phyloP scores from a whole-genome alignment of 495 filamentous ascomycete species.

The Bryoglossum gracile region DNA sequence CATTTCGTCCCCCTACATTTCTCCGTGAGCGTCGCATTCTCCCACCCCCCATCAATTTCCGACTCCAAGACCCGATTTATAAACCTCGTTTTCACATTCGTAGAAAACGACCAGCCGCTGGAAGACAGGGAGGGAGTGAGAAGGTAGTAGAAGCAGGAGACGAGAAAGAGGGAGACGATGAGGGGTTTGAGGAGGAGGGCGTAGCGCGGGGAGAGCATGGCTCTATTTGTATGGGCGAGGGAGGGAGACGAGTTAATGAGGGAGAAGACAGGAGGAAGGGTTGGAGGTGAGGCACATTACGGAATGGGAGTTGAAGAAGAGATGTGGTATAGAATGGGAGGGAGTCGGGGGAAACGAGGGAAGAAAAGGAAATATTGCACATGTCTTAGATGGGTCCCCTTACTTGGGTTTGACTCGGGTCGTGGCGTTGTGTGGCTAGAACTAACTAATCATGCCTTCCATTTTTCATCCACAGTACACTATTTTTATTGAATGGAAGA shows the following conservation, averaged over 20 bases:
- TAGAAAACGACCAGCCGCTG: background rate
- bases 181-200: background rate
- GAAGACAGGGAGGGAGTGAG: background rate
- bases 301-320: too few relatives aligned
- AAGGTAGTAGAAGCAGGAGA: background rate
- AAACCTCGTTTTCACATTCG: constrained; percentile 25
- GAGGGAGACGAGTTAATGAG: background rate
- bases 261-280: too few relatives aligned
- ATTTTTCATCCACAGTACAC: too few relatives aligned
- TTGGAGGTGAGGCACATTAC: too few relatives aligned
- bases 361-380: too few relatives aligned
- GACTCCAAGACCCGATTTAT: constrained; percentile 24
- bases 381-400: too few relatives aligned
- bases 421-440: too few relatives aligned
- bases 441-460: too few relatives aligned
- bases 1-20: constrained; percentile 28
- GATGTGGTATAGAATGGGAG: too few relatives aligned
- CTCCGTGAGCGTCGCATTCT: constrained; percentile 22
- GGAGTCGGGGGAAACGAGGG: too few relatives aligned
- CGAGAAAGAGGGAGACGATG: background rate
- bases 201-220: background rate
- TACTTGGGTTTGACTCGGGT: too few relatives aligned
- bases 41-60: constrained; percentile 29
- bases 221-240: background rate
- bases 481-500: too few relatives aligned